Base-by-base conservation (phyloP, 805 yeast genomes). In the Metahyphopichia silvanorum region DNA sequence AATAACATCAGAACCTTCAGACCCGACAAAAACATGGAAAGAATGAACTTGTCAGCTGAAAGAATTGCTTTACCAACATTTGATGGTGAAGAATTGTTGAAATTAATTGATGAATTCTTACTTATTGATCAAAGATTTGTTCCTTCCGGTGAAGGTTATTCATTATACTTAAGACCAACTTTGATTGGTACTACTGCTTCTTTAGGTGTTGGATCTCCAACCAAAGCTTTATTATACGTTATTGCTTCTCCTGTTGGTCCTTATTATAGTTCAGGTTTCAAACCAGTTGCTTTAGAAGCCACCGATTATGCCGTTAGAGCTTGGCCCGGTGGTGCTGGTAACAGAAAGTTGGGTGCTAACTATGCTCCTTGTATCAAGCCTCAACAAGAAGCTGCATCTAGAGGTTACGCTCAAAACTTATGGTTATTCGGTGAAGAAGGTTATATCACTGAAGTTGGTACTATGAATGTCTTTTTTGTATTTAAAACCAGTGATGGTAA, bases 291-390 rank as follows among this genome's bases (percentile, higher is more conserved):
- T 40, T 74, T 93, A 44, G 96, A 91, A 67, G 97, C 98, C 46
- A 89, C 96, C 21, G 95, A 87, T 57, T 80, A 86, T 49, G 96
- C 96, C 31, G 89, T 89, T 21, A 85, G 98, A 70, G 98, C 98
- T 19, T 91, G 98, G 98, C 98, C 98, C 56, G 96, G 96, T 53
- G 98, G 98, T 62, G 88, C 80, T 49, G 98, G 98, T 65, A 84
- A 91, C 77, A 82, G 78, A 63, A 91, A 91, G 66, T 77, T 91
- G 52, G 98, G 98, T 63, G 97, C 96, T 40, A 91, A 91, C 72
- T 91, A 91, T 57, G 98, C 97, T 27, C 97, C 98, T 42, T 86
- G 96, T 60, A 79, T 89, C 52, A 72, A 76, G 56, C 97, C 98
- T 20, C 96, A 87, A 67, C 69, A 76, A 49, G 82, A 86, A 66